Evolutionary conservation across 495 filamentous ascomycete genomes (phyloP).

Genomic region (Xanthoparmelia taractica): DNA sequence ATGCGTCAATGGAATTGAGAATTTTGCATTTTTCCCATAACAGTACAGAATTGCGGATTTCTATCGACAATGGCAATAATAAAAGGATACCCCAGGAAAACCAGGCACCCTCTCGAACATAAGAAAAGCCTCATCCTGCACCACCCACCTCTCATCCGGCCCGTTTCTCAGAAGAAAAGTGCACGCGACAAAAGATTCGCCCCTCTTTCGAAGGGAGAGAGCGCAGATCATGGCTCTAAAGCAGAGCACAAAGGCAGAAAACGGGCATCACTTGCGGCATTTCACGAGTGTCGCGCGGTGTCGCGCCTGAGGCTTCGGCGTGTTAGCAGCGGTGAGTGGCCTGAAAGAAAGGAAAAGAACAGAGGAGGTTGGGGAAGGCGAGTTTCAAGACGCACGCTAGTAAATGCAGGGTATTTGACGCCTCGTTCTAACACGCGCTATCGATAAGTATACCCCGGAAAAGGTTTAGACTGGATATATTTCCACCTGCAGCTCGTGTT

Average conservation of each 20-base stretch:
- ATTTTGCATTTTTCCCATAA: constrained; percentile 1
- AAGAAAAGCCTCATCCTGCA: constrained; percentile 19
- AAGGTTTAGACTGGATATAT: neutral
- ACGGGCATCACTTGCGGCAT: neutral
- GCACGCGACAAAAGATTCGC: constrained; percentile 24
- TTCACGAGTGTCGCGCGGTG: constrained; percentile 22
- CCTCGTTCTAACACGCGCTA: constrained; percentile 8
- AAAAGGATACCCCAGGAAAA: constrained; percentile 23
- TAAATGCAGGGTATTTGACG: neutral
- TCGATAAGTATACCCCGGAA: neutral
- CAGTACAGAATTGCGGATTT: neutral
- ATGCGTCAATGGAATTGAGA: constrained; percentile 11
- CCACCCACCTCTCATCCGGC: constrained; percentile 7
- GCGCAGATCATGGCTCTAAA: constrained; percentile 13
- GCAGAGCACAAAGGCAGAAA: neutral
- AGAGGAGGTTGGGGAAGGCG: constrained; percentile 19
- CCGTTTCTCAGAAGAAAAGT: constrained; percentile 9
- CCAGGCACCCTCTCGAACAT: constrained; percentile 22
- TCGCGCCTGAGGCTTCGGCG: constrained; percentile 23
- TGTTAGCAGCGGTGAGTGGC: constrained; percentile 22
- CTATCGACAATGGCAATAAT: neutral
- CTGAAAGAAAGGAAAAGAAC: constrained; percentile 3
- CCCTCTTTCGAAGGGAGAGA: constrained; percentile 11
- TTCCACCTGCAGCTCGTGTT: neutral
- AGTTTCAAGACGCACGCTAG: constrained; percentile 9